Evolutionary conservation across 371 early-diverging fungal genomes (phyloP).

Genomic region (Amoeboaphelidium protococcarum): DNA sequence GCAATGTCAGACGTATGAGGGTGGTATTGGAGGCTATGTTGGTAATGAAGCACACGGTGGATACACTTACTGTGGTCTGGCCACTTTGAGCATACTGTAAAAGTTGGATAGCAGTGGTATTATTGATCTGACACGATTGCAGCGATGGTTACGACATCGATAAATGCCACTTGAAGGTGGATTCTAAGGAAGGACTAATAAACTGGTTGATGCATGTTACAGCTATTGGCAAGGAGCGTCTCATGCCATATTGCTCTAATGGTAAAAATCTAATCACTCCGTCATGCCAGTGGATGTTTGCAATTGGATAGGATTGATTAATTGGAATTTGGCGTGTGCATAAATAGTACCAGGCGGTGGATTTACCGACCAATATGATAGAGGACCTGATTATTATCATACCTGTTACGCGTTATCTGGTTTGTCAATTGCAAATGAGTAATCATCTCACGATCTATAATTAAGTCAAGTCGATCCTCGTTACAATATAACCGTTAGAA

Average conservation of each 20-base stretch:
- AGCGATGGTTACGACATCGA: conserved; percentile 40
- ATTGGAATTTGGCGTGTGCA: conserved; percentile 39
- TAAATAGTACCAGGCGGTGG: conserved; percentile 48
- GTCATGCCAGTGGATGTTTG: background rate
- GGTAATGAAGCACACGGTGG: conserved; percentile 92
- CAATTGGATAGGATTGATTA: background rate
- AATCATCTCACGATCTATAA: no score
- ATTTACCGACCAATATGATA: conserved; percentile 5
- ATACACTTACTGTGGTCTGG: conserved; percentile 80
- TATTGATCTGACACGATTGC: background rate
- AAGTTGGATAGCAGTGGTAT: background rate
- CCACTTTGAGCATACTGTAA: conserved; percentile 46
- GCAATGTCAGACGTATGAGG: conserved; percentile 74
- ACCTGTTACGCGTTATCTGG: conserved; percentile 79
- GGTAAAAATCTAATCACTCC: background rate
- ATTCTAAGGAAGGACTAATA: conserved; percentile 86
- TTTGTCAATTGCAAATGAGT: conserved; percentile 22
- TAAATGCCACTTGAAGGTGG: conserved; percentile 84
- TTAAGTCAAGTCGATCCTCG: no score
- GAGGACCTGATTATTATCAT: conserved; percentile 69
- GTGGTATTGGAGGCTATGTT: conserved; percentile 68
- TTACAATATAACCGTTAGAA: no score
- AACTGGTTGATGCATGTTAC: conserved; percentile 93
- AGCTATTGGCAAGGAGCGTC: conserved; percentile 84
- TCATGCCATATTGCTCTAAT: conserved; percentile 30